Percentiles rank a stretch among this genome's conserved stretches.
Evolutionary conservation across 352 stramenopile genomes (phyloP).

Genomic region (Phytophthora citrophthora): DNA sequence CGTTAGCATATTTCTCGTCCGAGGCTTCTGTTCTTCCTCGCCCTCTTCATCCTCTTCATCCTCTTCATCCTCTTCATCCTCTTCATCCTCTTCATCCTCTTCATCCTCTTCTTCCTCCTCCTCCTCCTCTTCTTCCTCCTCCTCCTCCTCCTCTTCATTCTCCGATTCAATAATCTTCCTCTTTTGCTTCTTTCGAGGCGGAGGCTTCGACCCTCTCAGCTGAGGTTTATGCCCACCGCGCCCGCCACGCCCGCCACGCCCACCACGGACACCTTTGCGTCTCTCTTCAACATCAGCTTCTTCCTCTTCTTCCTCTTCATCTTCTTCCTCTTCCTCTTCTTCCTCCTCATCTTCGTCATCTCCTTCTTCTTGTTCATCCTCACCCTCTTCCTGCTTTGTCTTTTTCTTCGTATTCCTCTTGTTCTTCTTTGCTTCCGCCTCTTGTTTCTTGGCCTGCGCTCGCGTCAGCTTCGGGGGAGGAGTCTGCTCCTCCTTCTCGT

Average conservation of each 20-base stretch:
- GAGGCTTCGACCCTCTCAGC: slow-evolving; percentile 28
- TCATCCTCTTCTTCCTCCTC: slow-evolving; percentile 33
- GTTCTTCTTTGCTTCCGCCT: slow-evolving; percentile 44
- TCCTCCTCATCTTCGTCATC: slow-evolving; percentile 55
- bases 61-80: slow-evolving; percentile 28
- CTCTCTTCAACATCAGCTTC: slow-evolving; percentile 40
- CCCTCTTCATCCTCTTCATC: slow-evolving; percentile 23
- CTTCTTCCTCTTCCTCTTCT: slow-evolving; percentile 54
- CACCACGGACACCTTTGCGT: slow-evolving; percentile 14
- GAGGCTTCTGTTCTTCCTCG: slow-evolving; percentile 12
- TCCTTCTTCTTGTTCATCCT: slow-evolving; percentile 44
- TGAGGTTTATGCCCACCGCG: slow-evolving; percentile 25
- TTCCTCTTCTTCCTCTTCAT: slow-evolving; percentile 50
- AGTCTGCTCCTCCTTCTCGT: slow-evolving; percentile 37
- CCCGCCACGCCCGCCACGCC: slow-evolving; percentile 1
- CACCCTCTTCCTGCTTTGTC: slow-evolving; percentile 33
- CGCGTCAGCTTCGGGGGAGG: slow-evolving; percentile 44
- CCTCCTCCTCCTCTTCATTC: slow-evolving; percentile 38
- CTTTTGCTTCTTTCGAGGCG: slow-evolving; percentile 41
- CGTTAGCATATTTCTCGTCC: slow-evolving; percentile 25
- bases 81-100: slow-evolving; percentile 32
- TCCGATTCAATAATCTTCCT: slow-evolving; percentile 46
- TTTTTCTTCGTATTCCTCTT: slow-evolving; percentile 45
- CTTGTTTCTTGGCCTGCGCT: slow-evolving; percentile 41
- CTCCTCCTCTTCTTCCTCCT: slow-evolving; percentile 29